phyloP scores from a whole-genome alignment of 148 eudicot species.

The Hydrangea macrophylla region DNA sequence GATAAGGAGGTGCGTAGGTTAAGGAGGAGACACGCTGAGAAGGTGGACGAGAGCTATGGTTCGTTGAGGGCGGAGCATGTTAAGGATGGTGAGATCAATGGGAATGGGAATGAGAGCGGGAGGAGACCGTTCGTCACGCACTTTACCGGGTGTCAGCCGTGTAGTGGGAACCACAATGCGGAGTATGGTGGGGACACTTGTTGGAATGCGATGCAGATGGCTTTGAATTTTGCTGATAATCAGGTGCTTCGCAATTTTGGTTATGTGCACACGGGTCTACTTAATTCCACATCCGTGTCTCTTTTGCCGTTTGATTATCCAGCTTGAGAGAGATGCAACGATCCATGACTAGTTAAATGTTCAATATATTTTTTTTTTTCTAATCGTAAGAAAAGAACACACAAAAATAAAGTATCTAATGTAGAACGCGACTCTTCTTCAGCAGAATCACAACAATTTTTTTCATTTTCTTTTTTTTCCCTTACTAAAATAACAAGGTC shows the following conservation, averaged over 20 bases:
- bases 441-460: no score
- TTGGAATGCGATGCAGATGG: conserved; percentile 44
- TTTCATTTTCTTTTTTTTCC: no score
- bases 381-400: no score
- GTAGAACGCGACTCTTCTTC: no score
- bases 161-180: conserved; percentile 55
- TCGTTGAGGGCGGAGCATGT: conserved; percentile 20
- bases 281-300: conserved; percentile 24
- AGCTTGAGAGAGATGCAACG: conserved; percentile 1
- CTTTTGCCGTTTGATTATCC: conserved; percentile 32
- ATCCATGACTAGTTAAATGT: no score
- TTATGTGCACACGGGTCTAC: conserved; percentile 34
- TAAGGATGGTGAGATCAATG: conserved; percentile 18
- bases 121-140: conserved; percentile 69
- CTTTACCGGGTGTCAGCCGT: conserved; percentile 78
- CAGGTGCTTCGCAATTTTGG: conserved; percentile 67
- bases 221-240: conserved; percentile 67
- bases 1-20: conserved; percentile 27
- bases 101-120: conserved; percentile 19
- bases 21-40: conserved; percentile 57
- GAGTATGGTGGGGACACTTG: conserved; percentile 40
- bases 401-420: no score
- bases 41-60: conserved; percentile 33
- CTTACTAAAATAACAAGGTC: no score
- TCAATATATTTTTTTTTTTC: no score